Conservation (phyloP, 2,329 filamentous ascomycete species). For the Verticillium dahliae region DNA sequence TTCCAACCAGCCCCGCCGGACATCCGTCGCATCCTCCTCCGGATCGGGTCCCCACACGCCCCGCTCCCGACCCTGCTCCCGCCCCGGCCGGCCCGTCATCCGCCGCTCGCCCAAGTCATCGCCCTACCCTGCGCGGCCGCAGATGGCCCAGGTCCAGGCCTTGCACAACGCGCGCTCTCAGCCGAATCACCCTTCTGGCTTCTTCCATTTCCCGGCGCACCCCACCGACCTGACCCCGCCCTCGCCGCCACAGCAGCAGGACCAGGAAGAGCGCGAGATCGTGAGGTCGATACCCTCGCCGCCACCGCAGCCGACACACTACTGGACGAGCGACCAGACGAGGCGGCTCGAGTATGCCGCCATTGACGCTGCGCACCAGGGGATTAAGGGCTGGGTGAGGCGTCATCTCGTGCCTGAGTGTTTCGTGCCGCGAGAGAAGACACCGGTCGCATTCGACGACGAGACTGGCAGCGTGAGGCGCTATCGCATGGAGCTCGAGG, state of each 20-base stretch:
- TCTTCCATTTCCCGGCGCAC: constrained; percentile 42
- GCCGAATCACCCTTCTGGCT: constrained; percentile 19
- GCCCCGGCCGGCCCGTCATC: constrained; percentile 29
- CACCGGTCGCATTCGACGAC: constrained; percentile 51
- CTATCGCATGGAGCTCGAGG: constrained; percentile 50
- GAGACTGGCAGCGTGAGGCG: constrained; percentile 57
- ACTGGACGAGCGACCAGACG: constrained; percentile 60
- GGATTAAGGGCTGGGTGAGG: constrained; percentile 54
- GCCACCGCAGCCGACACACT: constrained; percentile 53
- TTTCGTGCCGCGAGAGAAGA: constrained; percentile 43
- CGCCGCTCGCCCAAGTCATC: constrained; percentile 29
- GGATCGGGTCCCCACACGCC: constrained; percentile 12
- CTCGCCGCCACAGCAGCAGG: constrained; percentile 4
- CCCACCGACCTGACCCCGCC: constrained; percentile 24
- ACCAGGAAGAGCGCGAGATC: background rate
- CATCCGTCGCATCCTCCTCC: constrained; percentile 23
- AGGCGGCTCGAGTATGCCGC: constrained; percentile 59
- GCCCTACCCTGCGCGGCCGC: constrained; percentile 5
- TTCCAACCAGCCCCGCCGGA: constrained; percentile 16
- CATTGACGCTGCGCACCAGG: constrained; percentile 55
- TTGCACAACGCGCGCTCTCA: constrained; percentile 9
- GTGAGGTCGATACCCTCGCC: constrained; percentile 14
- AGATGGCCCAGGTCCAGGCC: constrained; percentile 15
- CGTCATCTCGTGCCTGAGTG: constrained; percentile 54
- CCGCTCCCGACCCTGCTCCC: constrained; percentile 10